Evolutionary conservation across 805 yeast genomes (phyloP), one percentile per base, ranked within the genome.

Genomic region (Wickerhamomyces bovis): DNA sequence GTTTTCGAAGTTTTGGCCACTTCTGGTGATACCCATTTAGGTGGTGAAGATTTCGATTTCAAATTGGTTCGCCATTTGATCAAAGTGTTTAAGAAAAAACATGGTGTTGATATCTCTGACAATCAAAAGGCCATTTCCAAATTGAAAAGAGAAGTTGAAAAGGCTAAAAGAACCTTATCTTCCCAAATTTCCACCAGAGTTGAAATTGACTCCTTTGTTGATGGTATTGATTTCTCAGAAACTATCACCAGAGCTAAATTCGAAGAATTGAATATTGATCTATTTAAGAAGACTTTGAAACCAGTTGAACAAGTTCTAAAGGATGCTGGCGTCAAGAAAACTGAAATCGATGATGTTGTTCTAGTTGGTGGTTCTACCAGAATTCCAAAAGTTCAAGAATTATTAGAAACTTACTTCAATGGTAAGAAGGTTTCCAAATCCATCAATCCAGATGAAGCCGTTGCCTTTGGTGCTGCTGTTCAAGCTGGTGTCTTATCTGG

Each of bases 401-500:
- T 92, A 62, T 79, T 92, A 58, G 95, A 92, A 73, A 78, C 84
- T 55, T 89, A 72, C 80, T 92, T 92, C 67, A 82, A 85, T 64
- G 96, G 96, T 62, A 92, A 94, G 79, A 89, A 89, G 73, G 92
- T 95, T 56, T 88, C 96, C 58, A 92, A 90, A 80, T 92, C 96
- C 63, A 92, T 92, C 65, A 92, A 92, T 77, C 98, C 99, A 54
- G 99, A 92, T 75, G 99, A 92, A 78, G 99, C 99, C 68, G 98
- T 92, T 64, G 99, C 98, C 39, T 92, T 83, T 63, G 99, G 99
- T 80, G 98, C 98, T 52, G 97, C 99, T 54, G 97, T 92, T 54
- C 99, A 92, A 77, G 98, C 96, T 48, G 98, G 98, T 76, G 95
- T 92, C 59, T 76, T 92, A 56, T 82, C 95, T 47, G 98, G 98